Conservation (phyloP, 345 rosid species). For the Jatropha curcas region DNA sequence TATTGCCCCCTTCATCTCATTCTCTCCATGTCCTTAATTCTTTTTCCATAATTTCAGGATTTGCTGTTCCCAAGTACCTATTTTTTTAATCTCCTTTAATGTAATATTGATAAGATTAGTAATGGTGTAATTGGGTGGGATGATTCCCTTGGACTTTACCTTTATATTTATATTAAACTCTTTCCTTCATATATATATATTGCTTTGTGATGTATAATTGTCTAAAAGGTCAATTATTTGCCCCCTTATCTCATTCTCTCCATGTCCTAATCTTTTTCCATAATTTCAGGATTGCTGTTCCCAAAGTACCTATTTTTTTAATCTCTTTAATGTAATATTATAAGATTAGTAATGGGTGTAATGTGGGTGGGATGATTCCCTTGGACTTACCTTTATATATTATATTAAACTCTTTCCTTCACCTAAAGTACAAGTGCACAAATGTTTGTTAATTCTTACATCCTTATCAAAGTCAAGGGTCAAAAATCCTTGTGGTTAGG, state of each 20-base stretch:
- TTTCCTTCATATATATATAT: no score
- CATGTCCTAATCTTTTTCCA: slow-evolving; percentile 17
- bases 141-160: no score
- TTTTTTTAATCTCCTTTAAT: no score
- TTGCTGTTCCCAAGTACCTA: no score
- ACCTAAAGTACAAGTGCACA: background rate
- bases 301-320: background rate
- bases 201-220: background rate
- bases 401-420: background rate
- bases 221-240: slow-evolving; percentile 16
- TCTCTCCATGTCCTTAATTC: no score
- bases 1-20: no score
- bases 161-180: no score
- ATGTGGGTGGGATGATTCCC: background rate
- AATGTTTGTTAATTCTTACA: background rate
- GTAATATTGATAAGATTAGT: no score
- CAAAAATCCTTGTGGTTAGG: slow-evolving; percentile 1
- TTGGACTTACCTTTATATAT: background rate
- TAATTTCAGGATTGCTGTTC: slow-evolving; percentile 25
- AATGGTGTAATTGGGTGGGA: no score
- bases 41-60: no score
- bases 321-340: background rate
- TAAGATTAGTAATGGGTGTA: background rate
- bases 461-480: background rate
- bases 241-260: background rate